Evolutionary conservation across 805 yeast species (phyloP).

Genomic region (Kluyveromyces lactis): DNA sequence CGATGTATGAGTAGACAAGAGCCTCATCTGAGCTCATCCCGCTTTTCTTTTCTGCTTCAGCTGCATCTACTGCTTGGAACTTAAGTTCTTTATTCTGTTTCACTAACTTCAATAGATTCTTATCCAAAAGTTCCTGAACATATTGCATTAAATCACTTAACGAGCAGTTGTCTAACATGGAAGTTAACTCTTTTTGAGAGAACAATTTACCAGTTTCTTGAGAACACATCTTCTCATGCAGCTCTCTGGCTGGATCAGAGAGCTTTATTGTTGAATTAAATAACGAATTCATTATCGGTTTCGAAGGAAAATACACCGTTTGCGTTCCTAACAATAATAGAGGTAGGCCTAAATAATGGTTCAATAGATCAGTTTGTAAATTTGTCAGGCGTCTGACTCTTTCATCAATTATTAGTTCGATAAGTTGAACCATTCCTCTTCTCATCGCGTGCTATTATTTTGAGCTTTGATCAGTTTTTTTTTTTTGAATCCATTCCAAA

Average conservation of each 20-base stretch:
- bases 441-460: too few species aligned
- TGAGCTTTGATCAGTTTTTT: too few species aligned
- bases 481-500: too few species aligned
- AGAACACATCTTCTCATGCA: constrained; percentile 59
- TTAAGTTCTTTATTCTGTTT: constrained; percentile 58
- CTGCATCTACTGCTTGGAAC: constrained; percentile 65
- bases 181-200: constrained; percentile 61
- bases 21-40: constrained; percentile 84
- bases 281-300: not conserved
- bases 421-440: too few species aligned
- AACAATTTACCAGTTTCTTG: constrained; percentile 42
- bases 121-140: constrained; percentile 45
- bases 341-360: too few species aligned
- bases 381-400: too few species aligned
- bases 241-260: constrained; percentile 40
- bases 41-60: constrained; percentile 70
- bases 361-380: too few species aligned
- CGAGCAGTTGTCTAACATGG: constrained; percentile 36
- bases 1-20: constrained; percentile 83
- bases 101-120: constrained; percentile 58
- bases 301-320: too few species aligned
- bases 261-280: constrained; percentile 10
- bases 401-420: too few species aligned
- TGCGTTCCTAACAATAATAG: too few species aligned
- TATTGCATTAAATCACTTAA: constrained; percentile 37